phyloP scores from a whole-genome alignment of 441 rosid species.

The Manihot esculenta region DNA sequence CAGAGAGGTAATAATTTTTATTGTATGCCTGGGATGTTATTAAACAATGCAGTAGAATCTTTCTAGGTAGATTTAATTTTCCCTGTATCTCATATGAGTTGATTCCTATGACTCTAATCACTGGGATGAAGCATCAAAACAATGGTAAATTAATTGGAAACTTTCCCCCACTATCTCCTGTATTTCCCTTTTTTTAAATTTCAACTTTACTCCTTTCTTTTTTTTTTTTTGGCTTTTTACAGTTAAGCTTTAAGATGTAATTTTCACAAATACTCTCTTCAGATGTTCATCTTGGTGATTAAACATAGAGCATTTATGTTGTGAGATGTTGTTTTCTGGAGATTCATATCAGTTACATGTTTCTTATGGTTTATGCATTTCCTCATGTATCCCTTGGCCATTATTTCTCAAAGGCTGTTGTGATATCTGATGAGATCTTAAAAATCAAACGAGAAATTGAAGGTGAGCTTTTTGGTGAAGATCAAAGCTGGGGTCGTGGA shows the following conservation, averaged over 20 bases:
- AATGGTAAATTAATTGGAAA: neutral
- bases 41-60: neutral
- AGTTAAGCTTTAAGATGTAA: neutral
- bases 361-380: neutral
- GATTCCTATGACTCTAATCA: neutral
- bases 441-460: slow-evolving; percentile 70
- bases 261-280: neutral
- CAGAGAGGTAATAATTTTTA: slow-evolving; percentile 48
- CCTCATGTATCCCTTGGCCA: slow-evolving; percentile 4
- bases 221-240: too few relatives aligned
- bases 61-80: neutral
- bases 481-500: slow-evolving; percentile 64
- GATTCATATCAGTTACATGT: neutral
- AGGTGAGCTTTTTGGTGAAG: slow-evolving; percentile 75
- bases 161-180: too few relatives aligned
- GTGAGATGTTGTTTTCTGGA: too few relatives aligned
- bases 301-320: neutral
- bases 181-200: too few relatives aligned
- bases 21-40: neutral
- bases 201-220: too few relatives aligned
- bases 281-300: neutral
- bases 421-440: slow-evolving; percentile 66
- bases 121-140: neutral
- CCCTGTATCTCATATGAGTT: neutral
- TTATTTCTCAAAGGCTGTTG: slow-evolving; percentile 41